Conservation (phyloP, 2,329 filamentous ascomycete species). For the Thielaviopsis euricoi region DNA sequence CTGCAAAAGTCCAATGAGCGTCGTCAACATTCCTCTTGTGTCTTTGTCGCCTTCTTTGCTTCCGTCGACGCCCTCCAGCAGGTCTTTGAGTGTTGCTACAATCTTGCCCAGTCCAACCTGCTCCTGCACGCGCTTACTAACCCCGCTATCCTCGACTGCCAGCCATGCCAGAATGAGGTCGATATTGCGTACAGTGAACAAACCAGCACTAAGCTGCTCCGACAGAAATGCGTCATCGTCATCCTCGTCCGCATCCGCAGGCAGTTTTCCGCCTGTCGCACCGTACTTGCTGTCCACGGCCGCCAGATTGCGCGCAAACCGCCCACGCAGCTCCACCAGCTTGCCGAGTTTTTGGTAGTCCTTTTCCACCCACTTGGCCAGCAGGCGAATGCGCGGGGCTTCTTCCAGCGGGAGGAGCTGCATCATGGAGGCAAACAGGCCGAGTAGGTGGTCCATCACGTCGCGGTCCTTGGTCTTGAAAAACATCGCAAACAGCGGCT, state of each 20-base stretch:
- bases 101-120: slow-evolving; percentile 49
- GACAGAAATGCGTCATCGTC: slow-evolving; percentile 60
- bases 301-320: slow-evolving; percentile 47
- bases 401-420: slow-evolving; percentile 64
- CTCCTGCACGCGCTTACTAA: slow-evolving; percentile 44
- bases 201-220: slow-evolving; percentile 61
- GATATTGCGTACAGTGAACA: slow-evolving; percentile 68
- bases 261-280: slow-evolving; percentile 1
- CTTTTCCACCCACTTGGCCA: slow-evolving; percentile 93
- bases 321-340: slow-evolving; percentile 52
- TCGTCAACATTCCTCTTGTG: slow-evolving; percentile 36
- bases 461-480: slow-evolving; percentile 63
- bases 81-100: slow-evolving; percentile 48
- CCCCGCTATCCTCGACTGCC: slow-evolving; percentile 71
- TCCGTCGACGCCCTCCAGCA: slow-evolving; percentile 31
- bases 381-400: slow-evolving; percentile 58
- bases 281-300: slow-evolving; percentile 36
- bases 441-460: slow-evolving; percentile 62
- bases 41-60: slow-evolving; percentile 38
- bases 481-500: slow-evolving; percentile 71
- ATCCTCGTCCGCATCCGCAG: slow-evolving; percentile 25
- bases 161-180: slow-evolving; percentile 84
- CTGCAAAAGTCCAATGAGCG: slow-evolving; percentile 33
- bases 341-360: slow-evolving; percentile 73
- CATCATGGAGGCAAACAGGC: slow-evolving; percentile 70